Evolutionary conservation across 345 rosid genomes (phyloP).

Genomic region (Populus simonii): DNA sequence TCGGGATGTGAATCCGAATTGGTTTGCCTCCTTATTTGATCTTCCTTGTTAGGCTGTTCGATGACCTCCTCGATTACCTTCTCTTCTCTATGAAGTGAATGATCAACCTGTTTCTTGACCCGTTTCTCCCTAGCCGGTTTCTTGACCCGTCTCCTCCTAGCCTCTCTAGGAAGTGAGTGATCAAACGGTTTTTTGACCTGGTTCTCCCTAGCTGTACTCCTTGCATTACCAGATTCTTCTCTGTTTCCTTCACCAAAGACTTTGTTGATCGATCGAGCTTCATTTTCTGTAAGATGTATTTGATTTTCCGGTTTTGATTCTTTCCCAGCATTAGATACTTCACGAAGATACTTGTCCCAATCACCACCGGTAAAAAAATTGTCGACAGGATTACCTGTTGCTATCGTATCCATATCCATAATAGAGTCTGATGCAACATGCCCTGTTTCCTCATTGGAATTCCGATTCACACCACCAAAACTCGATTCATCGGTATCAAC

Average conservation of each 20-base stretch:
- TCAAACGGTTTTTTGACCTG: neutral
- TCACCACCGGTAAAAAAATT: conserved; percentile 17
- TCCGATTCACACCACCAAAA: conserved; percentile 13
- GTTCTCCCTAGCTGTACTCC: neutral
- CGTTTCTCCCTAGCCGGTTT: neutral
- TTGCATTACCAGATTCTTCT: neutral
- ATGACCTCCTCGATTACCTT: neutral
- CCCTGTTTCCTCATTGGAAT: neutral
- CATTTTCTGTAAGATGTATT: conserved; percentile 10
- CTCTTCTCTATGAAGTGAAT: conserved; percentile 8
- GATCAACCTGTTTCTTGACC: neutral
- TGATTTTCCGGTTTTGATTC: neutral
- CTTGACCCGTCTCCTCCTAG: neutral
- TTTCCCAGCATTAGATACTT: neutral
- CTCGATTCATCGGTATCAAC: conserved; percentile 13
- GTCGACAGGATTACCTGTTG: conserved; percentile 8
- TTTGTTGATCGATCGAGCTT: conserved; percentile 22
- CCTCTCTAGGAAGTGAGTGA: conserved; percentile 5
- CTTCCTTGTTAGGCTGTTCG: neutral
- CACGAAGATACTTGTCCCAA: conserved; percentile 19
- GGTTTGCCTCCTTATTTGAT: neutral
- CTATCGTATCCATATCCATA: neutral
- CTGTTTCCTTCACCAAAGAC: conserved; percentile 11
- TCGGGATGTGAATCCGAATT: conserved; percentile 22
- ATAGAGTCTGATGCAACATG: neutral